phyloP scores from a whole-genome alignment of 106 monocot species.

The Acanthochlamys bracteata region DNA sequence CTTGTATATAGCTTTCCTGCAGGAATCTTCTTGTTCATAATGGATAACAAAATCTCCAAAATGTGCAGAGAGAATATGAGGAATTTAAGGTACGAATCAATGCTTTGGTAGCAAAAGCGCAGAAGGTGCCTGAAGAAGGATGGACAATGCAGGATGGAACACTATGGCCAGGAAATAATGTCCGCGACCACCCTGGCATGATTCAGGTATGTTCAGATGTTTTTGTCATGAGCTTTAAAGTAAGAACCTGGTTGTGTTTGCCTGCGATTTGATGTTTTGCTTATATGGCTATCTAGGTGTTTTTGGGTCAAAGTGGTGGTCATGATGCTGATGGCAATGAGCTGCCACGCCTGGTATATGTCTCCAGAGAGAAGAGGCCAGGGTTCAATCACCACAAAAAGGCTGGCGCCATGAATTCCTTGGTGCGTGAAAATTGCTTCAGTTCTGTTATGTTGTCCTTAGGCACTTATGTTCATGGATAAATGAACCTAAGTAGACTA shows the following conservation, averaged over 20 bases:
- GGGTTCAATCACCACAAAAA: constrained; percentile 62
- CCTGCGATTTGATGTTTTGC: not conserved
- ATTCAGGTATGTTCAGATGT: constrained; percentile 49
- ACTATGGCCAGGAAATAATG: constrained; percentile 85
- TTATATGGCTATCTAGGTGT: constrained; percentile 23
- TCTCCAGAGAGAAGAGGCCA: constrained; percentile 53
- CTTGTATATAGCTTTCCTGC: not conserved
- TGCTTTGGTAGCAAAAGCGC: constrained; percentile 74
- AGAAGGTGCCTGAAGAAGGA: constrained; percentile 92
- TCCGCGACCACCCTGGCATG: constrained; percentile 91
- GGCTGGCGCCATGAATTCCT: constrained; percentile 61
- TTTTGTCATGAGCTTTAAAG: not conserved
- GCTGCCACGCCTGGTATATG: constrained; percentile 54
- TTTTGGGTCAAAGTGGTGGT: constrained; percentile 58
- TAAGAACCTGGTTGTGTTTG: not conserved
- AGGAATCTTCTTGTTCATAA: not conserved
- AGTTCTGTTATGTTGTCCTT: no score
- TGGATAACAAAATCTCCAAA: not conserved
- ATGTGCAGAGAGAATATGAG: constrained; percentile 81
- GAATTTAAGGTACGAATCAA: constrained; percentile 91
- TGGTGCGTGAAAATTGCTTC: constrained; percentile 16
- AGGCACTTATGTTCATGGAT: not conserved
- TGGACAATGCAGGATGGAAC: constrained; percentile 99
- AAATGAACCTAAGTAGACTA: not conserved
- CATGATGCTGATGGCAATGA: constrained; percentile 57